Evolutionary conservation across 768 basidiomycete genomes (phyloP).

Genomic region (Naganishia onofrii): DNA sequence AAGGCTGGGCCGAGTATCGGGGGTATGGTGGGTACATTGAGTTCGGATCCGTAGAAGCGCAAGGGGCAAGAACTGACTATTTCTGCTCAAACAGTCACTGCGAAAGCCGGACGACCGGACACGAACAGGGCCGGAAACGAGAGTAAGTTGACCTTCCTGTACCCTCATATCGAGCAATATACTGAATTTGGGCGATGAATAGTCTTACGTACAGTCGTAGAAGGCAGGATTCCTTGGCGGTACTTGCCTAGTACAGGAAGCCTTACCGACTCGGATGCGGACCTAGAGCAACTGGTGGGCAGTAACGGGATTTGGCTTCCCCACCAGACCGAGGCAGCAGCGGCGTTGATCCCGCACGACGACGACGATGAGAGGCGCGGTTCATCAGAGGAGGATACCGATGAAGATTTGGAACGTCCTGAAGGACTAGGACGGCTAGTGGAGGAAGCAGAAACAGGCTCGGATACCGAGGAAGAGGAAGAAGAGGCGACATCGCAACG

Average conservation of each 20-base stretch:
- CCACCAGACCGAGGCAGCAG: slow-evolving; percentile 38
- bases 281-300: slow-evolving; percentile 23
- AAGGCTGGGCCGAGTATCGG: slow-evolving; percentile 70
- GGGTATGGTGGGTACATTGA: slow-evolving; percentile 59
- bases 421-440: no score
- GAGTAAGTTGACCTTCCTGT: slow-evolving; percentile 59
- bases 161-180: slow-evolving; percentile 5
- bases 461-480: slow-evolving; percentile 21
- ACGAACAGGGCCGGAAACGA: slow-evolving; percentile 83
- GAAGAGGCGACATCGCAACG: neutral
- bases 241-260: slow-evolving; percentile 69
- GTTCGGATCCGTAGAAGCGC: neutral
- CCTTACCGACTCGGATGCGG: neutral
- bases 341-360: slow-evolving; percentile 63
- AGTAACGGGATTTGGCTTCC: slow-evolving; percentile 42
- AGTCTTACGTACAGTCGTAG: slow-evolving; percentile 81
- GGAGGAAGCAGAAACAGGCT: slow-evolving; percentile 19
- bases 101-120: slow-evolving; percentile 85
- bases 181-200: slow-evolving; percentile 17
- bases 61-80: neutral
- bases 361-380: slow-evolving; percentile 33
- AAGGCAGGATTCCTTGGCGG: slow-evolving; percentile 76
- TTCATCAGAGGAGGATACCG: slow-evolving; percentile 38
- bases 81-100: slow-evolving; percentile 59
- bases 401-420: slow-evolving; percentile 23